These are phyloP conservation scores for Penicillium turbatum DNA, from an alignment of 495 filamentous ascomycete species.

Conservation along the genomic window DNA sequence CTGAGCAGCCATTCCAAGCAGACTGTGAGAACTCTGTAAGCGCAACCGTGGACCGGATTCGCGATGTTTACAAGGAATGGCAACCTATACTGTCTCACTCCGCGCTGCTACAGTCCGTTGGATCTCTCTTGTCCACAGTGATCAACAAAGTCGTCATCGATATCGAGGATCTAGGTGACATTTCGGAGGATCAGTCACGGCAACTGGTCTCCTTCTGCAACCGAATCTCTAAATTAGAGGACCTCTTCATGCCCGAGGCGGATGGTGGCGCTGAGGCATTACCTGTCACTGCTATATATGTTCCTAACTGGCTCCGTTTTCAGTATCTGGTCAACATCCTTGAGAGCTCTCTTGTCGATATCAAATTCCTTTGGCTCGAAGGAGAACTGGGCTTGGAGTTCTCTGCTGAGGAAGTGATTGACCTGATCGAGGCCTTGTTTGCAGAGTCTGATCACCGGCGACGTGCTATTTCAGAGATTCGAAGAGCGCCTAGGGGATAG, in stretches of 20 bases:
- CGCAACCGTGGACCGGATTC: slow-evolving; percentile 62
- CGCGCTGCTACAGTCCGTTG: slow-evolving; percentile 78
- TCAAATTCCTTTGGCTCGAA: slow-evolving; percentile 83
- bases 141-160: slow-evolving; percentile 78
- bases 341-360: slow-evolving; percentile 83
- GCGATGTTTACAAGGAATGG: slow-evolving; percentile 69
- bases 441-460: slow-evolving; percentile 78
- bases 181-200: slow-evolving; percentile 82
- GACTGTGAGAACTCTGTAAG: slow-evolving; percentile 70
- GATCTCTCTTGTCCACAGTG: slow-evolving; percentile 74
- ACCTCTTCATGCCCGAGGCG: slow-evolving; percentile 64
- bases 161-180: slow-evolving; percentile 79
- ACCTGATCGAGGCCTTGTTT: slow-evolving; percentile 84
- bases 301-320: slow-evolving; percentile 80
- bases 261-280: slow-evolving; percentile 37
- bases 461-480: slow-evolving; percentile 75
- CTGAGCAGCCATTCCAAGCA: slow-evolving; percentile 54
- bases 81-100: slow-evolving; percentile 74
- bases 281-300: slow-evolving; percentile 73
- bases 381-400: slow-evolving; percentile 82
- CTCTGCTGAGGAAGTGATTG: slow-evolving; percentile 75
- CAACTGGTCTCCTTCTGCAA: slow-evolving; percentile 70
- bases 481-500: slow-evolving; percentile 30
- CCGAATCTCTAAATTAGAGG: slow-evolving; percentile 64
- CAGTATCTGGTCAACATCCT: slow-evolving; percentile 85